phyloP scores from a whole-genome alignment of 2,329 filamentous ascomycete species.

The Penicillium sp. region DNA sequence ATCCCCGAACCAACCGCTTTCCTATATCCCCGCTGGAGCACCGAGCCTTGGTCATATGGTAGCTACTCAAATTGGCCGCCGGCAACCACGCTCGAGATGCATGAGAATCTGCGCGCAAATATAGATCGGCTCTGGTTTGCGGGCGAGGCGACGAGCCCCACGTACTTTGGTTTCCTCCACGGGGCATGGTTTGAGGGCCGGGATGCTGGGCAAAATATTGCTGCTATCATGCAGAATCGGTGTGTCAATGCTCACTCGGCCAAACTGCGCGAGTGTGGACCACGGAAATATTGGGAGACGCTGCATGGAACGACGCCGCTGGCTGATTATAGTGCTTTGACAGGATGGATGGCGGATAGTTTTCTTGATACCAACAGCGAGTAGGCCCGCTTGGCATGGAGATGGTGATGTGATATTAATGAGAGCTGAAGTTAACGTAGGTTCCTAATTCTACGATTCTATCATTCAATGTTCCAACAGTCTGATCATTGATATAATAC shows the following conservation, averaged over 20 bases:
- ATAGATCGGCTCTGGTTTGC: constrained; percentile 65
- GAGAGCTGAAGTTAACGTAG: neutral
- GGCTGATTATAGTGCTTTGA: constrained; percentile 33
- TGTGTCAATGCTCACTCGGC: constrained; percentile 25
- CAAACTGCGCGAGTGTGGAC: constrained; percentile 26
- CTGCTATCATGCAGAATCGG: constrained; percentile 29
- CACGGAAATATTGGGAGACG: constrained; percentile 32
- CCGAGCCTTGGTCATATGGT: constrained; percentile 57
- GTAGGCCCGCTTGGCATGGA: constrained; percentile 8
- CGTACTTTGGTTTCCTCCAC: constrained; percentile 69
- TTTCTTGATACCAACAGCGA: constrained; percentile 31
- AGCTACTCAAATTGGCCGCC: constrained; percentile 71
- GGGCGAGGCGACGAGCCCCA: constrained; percentile 64
- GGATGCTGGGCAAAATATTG: constrained; percentile 49
- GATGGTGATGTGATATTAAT: neutral
- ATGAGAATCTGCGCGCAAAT: constrained; percentile 70
- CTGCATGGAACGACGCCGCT: constrained; percentile 38
- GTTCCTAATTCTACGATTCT: neutral
- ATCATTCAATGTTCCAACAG: neutral
- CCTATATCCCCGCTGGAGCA: constrained; percentile 63
- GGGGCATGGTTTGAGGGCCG: constrained; percentile 63
- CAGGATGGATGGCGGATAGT: constrained; percentile 38
- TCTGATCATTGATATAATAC: neutral
- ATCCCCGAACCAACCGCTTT: constrained; percentile 65
- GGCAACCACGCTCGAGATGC: constrained; percentile 64